Evolutionary conservation across 441 rosid species (phyloP), one percentile per base, ranked within the genome.

Genomic region (Gossypium schwendimanii): DNA sequence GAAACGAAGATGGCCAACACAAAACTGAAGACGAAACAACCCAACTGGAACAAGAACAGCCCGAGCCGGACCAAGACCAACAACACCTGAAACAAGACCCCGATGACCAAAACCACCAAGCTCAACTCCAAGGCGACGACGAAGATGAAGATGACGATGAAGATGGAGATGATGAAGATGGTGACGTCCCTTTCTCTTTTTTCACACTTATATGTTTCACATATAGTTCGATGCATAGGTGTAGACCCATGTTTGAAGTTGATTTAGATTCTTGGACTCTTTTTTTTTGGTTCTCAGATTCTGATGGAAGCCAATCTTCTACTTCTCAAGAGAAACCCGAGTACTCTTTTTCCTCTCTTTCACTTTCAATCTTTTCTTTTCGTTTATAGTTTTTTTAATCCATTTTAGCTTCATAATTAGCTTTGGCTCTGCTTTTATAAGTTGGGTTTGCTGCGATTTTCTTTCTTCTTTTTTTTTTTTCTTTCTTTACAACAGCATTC

Each of bases 271-370:
- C 17, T 65, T 20, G 24, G 41, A 53, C 76, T 57, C 53, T 71
- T 70, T 28, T 33, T 31, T 28, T 33, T 31, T 57, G 26, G 10
- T 31, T 74, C 41, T 66, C 92, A 89, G 98, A 87, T 84, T 81
- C 89, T 77, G 83, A 86, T 76, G 90, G 73, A 26, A 86, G 83
- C 78, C 74, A 81, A 73, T 84, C 91, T 76, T 78, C 81, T 54
- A 73, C 82, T 84, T 77, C 84, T 59, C 91, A 78, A 55, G 94
- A 91, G 71, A 80, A 81, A 78, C 86, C 93, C 14, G 92, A 89
- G 84, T 89, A 87, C 71, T 77, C 58, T 66, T 70, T 78, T 71
- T 71, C 74, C 66, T 10, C n/a, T 31, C 9, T 69, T 17, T 17
- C 63, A 69, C 72, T 71, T 47, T 54, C 57, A 73, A 52, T 23